phyloP scores from a whole-genome alignment of 192 early-diverging fungal species.

The Backusella australiensis region DNA sequence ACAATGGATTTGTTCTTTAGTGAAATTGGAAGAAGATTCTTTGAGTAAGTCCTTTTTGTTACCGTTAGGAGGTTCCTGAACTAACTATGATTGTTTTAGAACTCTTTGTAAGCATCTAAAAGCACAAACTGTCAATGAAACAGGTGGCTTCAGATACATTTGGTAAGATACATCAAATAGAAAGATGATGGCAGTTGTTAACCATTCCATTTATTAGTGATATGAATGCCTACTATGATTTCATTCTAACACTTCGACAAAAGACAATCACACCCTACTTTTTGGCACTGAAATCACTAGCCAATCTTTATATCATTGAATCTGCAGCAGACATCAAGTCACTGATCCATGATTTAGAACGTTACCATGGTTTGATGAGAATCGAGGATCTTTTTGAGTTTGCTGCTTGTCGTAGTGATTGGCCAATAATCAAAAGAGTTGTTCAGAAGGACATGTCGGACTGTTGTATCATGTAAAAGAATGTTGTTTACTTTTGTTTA shows the following conservation, averaged over 20 bases:
- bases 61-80: not conserved
- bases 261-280: conserved; percentile 68
- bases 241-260: conserved; percentile 61
- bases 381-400: conserved; percentile 86
- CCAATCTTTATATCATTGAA: conserved; percentile 78
- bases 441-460: conserved; percentile 67
- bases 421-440: conserved; percentile 69
- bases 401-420: conserved; percentile 72
- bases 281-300: conserved; percentile 75
- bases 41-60: conserved; percentile 58
- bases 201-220: conserved; percentile 50
- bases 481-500: not conserved
- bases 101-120: conserved; percentile 84
- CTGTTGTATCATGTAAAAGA: conserved; percentile 51
- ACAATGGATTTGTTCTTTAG: conserved; percentile 89
- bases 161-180: conserved; percentile 37
- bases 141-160: conserved; percentile 91
- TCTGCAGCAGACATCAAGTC: conserved; percentile 67
- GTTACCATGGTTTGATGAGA: conserved; percentile 70
- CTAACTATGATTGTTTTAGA: conserved; percentile 37
- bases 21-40: conserved; percentile 86
- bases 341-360: conserved; percentile 73
- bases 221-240: conserved; percentile 78
- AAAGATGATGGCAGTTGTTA: not conserved
- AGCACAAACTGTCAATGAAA: conserved; percentile 72